Conservation (phyloP, 495 filamentous ascomycete genomes). For the Aspergillus affinis region DNA sequence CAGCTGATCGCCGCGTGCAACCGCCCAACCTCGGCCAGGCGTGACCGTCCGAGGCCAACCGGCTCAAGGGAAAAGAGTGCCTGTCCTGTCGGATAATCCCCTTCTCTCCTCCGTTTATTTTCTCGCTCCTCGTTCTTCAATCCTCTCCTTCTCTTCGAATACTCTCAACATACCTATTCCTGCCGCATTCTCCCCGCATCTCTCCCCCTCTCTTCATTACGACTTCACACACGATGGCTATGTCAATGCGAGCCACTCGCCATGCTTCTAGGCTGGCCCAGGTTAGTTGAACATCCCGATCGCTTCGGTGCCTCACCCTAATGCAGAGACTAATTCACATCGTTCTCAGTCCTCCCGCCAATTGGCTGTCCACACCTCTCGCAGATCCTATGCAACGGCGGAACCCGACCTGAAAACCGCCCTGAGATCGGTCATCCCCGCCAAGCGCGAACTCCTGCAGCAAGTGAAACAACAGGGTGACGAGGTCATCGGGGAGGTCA, state of each 20-base stretch:
- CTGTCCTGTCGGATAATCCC: background rate
- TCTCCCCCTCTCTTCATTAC: conserved; percentile 6
- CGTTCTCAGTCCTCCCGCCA: conserved; percentile 27
- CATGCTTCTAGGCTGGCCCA: conserved; percentile 40
- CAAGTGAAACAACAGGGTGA: conserved; percentile 83
- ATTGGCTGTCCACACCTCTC: conserved; percentile 22
- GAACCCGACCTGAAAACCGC: conserved; percentile 88
- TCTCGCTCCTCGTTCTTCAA: conserved; percentile 6
- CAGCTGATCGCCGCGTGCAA: conserved; percentile 11
- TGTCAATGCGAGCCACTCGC: conserved; percentile 39
- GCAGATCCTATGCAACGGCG: conserved; percentile 53
- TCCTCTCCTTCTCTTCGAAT: conserved; percentile 8
- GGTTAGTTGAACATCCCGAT: conserved; percentile 23
- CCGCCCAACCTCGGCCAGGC: conserved; percentile 12
- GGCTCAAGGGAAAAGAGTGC: conserved; percentile 10
- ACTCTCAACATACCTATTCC: conserved; percentile 24
- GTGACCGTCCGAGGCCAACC: conserved; percentile 36
- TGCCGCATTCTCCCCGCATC: conserved; percentile 17
- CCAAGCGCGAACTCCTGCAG: conserved; percentile 87
- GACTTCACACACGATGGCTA: conserved; percentile 31
- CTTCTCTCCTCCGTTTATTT: background rate
- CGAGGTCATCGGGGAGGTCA: conserved; percentile 86
- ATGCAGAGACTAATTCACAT: conserved; percentile 5
- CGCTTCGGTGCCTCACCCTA: background rate
- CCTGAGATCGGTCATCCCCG: conserved; percentile 79